A percentile compares a stretch with the other conserved stretches of the same genome.
phyloP scores from a whole-genome alignment of 441 rosid genomes.

The Pelargonium cotyledonis region DNA sequence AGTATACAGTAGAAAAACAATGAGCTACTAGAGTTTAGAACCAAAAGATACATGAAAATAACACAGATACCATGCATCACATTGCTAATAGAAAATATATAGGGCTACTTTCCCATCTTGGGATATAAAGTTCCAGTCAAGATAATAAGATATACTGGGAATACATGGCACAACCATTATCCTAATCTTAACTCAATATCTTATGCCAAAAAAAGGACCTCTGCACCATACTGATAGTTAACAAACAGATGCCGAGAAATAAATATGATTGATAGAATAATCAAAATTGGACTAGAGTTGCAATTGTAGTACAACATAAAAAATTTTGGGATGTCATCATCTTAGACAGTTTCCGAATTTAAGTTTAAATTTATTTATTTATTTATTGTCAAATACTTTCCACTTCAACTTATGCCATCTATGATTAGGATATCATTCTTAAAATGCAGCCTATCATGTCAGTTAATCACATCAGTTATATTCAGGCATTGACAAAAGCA shows the following conservation, averaged over 20 bases:
- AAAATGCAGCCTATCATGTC: conserved; percentile 6
- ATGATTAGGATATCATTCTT: background rate
- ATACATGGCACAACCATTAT: background rate
- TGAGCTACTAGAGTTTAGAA: too few relatives aligned
- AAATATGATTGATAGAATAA: background rate
- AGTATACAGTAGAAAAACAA: background rate
- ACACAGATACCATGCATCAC: background rate
- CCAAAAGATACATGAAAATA: background rate
- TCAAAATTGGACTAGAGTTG: background rate
- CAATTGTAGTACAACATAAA: background rate
- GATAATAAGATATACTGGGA: background rate
- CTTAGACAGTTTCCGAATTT: background rate
- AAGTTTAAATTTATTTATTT: background rate
- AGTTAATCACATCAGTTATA: background rate
- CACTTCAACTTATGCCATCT: background rate
- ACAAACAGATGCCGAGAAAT: background rate
- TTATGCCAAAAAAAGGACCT: conserved; percentile 2
- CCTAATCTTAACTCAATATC: background rate
- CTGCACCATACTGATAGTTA: background rate
- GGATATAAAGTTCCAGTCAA: background rate
- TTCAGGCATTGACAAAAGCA: background rate
- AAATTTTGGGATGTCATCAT: background rate
- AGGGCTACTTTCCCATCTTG: conserved; percentile 2
- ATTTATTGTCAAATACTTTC: background rate
- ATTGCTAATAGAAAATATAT: background rate